phyloP scores from a whole-genome alignment of 2,329 filamentous ascomycete species.

The Myriosclerotinia curreyana region DNA sequence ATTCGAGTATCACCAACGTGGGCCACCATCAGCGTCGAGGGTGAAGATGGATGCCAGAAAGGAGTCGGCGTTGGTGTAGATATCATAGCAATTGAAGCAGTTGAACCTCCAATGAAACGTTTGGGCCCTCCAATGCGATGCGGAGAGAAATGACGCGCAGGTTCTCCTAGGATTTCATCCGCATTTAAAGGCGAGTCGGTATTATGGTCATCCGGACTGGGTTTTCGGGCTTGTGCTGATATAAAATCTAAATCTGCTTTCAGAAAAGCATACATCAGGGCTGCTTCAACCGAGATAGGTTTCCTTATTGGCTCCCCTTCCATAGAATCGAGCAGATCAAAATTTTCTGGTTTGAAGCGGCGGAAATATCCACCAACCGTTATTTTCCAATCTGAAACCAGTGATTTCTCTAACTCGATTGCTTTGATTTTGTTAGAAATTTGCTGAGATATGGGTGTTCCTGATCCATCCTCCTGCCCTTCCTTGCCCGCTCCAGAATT shows the following conservation, averaged over 20 bases:
- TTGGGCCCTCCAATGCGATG: conserved; percentile 68
- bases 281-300: conserved; percentile 65
- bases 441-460: conserved; percentile 41
- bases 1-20: conserved; percentile 94
- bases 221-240: conserved; percentile 78
- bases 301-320: conserved; percentile 34
- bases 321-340: conserved; percentile 46
- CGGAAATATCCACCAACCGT: conserved; percentile 93
- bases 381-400: conserved; percentile 75
- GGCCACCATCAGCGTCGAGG: conserved; percentile 78
- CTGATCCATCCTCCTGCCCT: conserved; percentile 46
- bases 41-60: conserved; percentile 90
- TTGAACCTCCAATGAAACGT: conserved; percentile 91
- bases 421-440: conserved; percentile 54
- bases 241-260: conserved; percentile 94
- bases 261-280: conserved; percentile 89
- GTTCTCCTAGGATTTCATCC: conserved; percentile 74
- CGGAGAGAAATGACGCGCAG: conserved; percentile 51
- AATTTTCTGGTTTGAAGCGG: conserved; percentile 80
- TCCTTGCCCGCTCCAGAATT: conserved; percentile 58
- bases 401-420: conserved; percentile 63
- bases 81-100: conserved; percentile 83
- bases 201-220: conserved; percentile 66
- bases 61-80: conserved; percentile 88
- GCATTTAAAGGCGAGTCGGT: conserved; percentile 78